Base-by-base conservation (phyloP, 768 basidiomycete genomes). In the Lactarius pseudohatsudake region DNA sequence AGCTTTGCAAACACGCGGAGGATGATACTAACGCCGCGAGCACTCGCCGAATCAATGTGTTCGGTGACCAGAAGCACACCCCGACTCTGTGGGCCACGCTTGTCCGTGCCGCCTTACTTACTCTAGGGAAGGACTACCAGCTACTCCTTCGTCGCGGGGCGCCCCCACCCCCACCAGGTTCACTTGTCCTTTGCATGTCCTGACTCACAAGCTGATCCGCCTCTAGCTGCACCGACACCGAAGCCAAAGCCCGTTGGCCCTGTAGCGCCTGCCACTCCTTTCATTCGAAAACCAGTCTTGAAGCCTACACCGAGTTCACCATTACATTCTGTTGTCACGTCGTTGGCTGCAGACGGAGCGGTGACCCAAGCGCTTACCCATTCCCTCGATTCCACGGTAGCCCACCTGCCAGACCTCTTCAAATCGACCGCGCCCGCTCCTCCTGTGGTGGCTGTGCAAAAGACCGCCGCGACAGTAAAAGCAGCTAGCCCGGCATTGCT, bases 81-180 rank as follows among this genome's bases (percentile, higher is more conserved):
- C 87, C 86, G 0, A 85, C 78, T 60, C 75, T 90, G 10, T 93
- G 92, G 91, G 78, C 77, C 22, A 79, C 80, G 2, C 76, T 92
- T 38, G 78, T 79, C 9, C 81, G 89, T 4, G 85, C 86, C 62
- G 79, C 82, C 9, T 79, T 94, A 2, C 72, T 89, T 11, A 73
- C 82, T 8, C 79, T 93, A 1, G 91, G 89, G 10, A 73, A 77
- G 1, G 90, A 94, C 74, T 92, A 92, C 67, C 89, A 89, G 70
- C 77, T 80, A 0, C 78, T 92, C 57, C 76, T 89, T 3, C 80
- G 84, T 1, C 78, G 84, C n/a, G 91, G 91, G 1, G 77, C 78
- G 22, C 79, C 79, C 7, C 72, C 75, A 10, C 67, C 74, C 1
- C 72, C 77, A 41, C 50, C 64, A 56, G 55, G 59, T 67, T 28